Evolutionary conservation across 176 grass and related monocot species (phyloP).

Genomic region (Luzula sylvatica): DNA sequence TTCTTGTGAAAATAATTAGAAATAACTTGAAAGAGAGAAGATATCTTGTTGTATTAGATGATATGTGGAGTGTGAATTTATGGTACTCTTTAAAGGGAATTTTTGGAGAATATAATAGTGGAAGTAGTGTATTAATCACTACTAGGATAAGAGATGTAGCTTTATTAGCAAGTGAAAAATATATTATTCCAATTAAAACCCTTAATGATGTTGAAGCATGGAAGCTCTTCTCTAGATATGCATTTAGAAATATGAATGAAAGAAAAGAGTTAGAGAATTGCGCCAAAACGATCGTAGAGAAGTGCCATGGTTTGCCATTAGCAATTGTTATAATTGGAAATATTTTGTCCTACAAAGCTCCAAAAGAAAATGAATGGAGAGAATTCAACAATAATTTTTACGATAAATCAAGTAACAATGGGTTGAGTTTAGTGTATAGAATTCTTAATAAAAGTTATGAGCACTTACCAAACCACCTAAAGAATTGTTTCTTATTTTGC

Average conservation of each 20-base stretch:
- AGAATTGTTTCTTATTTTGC: slow-evolving; percentile 18
- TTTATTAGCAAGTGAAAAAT: background rate
- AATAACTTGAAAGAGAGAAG: too few relatives aligned
- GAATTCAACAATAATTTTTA: slow-evolving; percentile 13
- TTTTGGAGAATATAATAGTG: background rate
- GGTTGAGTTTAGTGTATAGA: background rate
- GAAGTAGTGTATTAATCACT: background rate
- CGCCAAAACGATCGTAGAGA: slow-evolving; percentile 9
- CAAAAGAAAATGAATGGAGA: slow-evolving; percentile 7
- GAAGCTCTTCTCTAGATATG: background rate
- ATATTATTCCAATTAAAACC: background rate
- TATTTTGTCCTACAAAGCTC: slow-evolving; percentile 9
- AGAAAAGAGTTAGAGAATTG: slow-evolving; percentile 7
- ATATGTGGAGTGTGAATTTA: background rate
- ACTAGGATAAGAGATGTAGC: background rate
- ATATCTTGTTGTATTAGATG: too few relatives aligned
- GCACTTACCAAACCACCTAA: background rate
- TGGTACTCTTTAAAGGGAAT: background rate
- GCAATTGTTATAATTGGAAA: slow-evolving; percentile 21
- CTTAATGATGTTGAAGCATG: too few relatives aligned
- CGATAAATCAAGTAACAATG: slow-evolving; percentile 9
- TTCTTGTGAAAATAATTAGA: too few relatives aligned
- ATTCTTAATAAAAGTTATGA: background rate
- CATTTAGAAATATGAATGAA: background rate
- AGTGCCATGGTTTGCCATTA: slow-evolving; percentile 23